Base-by-base conservation (phyloP, 805 yeast species). In the Kluyveromyces wickerhamii region DNA sequence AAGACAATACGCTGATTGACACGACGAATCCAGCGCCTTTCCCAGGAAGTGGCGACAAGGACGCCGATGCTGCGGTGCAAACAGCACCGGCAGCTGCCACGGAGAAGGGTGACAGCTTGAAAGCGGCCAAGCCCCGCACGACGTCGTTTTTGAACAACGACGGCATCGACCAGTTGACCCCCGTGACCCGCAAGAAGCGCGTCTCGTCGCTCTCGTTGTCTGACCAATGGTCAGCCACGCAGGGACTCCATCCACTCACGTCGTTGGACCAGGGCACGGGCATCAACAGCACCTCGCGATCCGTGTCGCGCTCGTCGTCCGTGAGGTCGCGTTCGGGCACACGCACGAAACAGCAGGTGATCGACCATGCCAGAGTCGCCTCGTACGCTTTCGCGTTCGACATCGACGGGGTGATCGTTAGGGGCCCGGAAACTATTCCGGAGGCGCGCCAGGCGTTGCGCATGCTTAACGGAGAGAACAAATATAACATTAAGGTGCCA, bases 331-430 rank as follows among this genome's bases (percentile, higher is more conserved):
- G 35, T 21, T 32, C 35, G 9, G 22, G 17, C 19, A 18, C 27
- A 13, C 31, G 39, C 44, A n/a, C 45, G 47, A 15, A 46, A 49
- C 72, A 67, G 48, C 43, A 58, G 4, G 69, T 74, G 12, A 68
- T 81, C 44, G 83, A 79, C 51, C 89, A 81, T 54, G 72, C 64
- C 26, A 66, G 89, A 52, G 77, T 81, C 26, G 87, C 88, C 1
- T 76, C 83, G 2, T 81, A 81, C 52, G 95, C 95, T 2, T 86
- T 86, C 65, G 92, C 94, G 26, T 86, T 87, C 57, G 95, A 87
- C 61, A 86, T 86, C 37, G 96, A 86, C 54, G 96, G 96, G 28
- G 96, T 86, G 30, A 74, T 86, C 29, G 77, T 86, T 43, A 70
- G 83, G 40, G 95, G 95, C 11, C 88, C 92, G 2, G 74, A 79